Base-by-base conservation (phyloP, 345 rosid genomes). In the Dovyalis caffra region DNA sequence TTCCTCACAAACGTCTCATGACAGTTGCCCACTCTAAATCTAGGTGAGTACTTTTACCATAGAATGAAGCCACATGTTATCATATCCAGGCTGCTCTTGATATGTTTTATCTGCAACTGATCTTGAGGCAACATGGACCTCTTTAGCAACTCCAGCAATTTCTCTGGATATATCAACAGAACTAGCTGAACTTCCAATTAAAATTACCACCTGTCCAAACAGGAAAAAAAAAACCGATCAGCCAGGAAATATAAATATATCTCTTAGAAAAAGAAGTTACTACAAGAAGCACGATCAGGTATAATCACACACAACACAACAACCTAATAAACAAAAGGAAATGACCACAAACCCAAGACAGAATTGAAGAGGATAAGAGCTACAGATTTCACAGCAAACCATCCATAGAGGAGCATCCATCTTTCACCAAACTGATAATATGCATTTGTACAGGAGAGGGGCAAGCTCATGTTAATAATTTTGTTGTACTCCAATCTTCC, bases 121-220 rank as follows among this genome's bases (percentile, higher is more conserved):
- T 78, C 99, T 81, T 62, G 85, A 83, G 33, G 91, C 85, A 35
- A 95, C 73, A 80, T 90, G 95, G 38, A 95, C 98, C 87, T 92
- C 97, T 81, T 89, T 94, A 72, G 97, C 97, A 61, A 85, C 81
- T 34, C 65, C 66, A 74, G 92, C 90, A 73, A 86, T 68, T 57
- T 95, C 99, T 64, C 89, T 82, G 25, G 93, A 87, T 79, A 95
- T 86, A 82, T 92, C 99, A 77, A 29, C 74, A 23, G 91, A 88
- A 80, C 97, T 95, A 25, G 88, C 66, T 34, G 95, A 79, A 79
- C 79, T 84, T 72, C 98, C 97, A 23, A 94, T 90, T 77, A 90
- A 40, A 83, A 92, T 79, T 70, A 83, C 93, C 76, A 86, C 90
- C 98, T 90, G 85, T 37, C 29, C 75, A 69, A 40, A 57, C 8